Evolutionary conservation across 257 asterid species (phyloP).

Genomic region (Fraxinus pennsylvanica): DNA sequence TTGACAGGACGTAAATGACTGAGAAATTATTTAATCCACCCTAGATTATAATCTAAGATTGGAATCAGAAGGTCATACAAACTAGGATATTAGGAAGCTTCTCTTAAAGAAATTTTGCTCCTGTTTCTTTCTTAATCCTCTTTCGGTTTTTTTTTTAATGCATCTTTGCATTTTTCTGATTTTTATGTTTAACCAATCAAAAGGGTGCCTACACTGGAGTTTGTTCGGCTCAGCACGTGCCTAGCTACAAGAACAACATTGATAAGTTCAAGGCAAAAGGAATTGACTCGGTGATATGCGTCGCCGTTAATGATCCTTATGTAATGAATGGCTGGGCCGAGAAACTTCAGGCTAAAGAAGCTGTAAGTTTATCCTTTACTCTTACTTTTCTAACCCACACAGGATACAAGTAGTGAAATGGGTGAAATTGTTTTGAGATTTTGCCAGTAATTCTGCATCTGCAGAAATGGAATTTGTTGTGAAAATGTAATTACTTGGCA

Average conservation of each 20-base stretch:
- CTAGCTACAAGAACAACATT: conserved; percentile 82
- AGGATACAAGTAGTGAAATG: background rate
- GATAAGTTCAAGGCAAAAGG: conserved; percentile 86
- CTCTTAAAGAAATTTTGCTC: background rate
- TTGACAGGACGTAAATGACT: too few relatives aligned
- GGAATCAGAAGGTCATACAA: background rate
- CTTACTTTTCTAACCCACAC: background rate
- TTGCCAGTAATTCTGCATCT: background rate
- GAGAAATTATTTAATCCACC: too few relatives aligned
- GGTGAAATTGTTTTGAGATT: background rate
- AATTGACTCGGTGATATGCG: conserved; percentile 83
- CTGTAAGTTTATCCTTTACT: conserved; percentile 52
- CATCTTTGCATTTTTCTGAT: background rate
- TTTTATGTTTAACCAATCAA: background rate
- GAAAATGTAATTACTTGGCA: background rate
- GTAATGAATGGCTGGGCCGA: conserved; percentile 91
- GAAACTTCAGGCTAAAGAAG: conserved; percentile 78
- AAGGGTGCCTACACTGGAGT: conserved; percentile 97
- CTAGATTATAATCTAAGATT: too few relatives aligned
- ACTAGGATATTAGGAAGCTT: background rate
- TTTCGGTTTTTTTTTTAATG: background rate
- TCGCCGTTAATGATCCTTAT: conserved; percentile 91
- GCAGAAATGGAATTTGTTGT: background rate
- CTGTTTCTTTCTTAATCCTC: too few relatives aligned
- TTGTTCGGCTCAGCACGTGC: conserved; percentile 85